A percentile compares a stretch with the other conserved stretches of the same genome.
Evolutionary conservation across 129 eudicot genomes (phyloP).

Genomic region (Calendula officinalis): DNA sequence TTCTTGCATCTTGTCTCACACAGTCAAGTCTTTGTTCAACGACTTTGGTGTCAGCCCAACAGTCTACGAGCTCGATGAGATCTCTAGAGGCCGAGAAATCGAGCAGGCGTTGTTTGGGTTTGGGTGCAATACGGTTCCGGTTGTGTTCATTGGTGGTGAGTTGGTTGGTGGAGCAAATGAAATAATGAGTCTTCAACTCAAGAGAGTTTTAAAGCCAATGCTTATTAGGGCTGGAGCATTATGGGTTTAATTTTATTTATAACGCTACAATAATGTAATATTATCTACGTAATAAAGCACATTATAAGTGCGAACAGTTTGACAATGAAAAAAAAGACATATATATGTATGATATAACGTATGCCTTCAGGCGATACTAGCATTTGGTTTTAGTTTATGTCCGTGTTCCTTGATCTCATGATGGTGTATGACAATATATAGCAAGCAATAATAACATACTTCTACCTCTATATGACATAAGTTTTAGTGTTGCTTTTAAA

Average conservation of each 20-base stretch:
- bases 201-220: slow-evolving; percentile 54
- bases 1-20: slow-evolving; percentile 63
- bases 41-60: slow-evolving; percentile 64
- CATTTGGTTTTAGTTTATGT: too few relatives aligned
- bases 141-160: slow-evolving; percentile 80
- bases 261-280: background rate
- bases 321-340: too few relatives aligned
- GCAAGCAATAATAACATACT: background rate
- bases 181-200: slow-evolving; percentile 70
- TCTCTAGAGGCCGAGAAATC: slow-evolving; percentile 52
- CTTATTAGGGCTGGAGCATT: slow-evolving; percentile 69
- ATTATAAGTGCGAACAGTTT: slow-evolving; percentile 4
- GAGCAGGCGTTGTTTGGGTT: slow-evolving; percentile 55
- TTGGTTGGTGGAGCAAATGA: slow-evolving; percentile 83
- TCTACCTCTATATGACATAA: background rate
- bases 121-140: slow-evolving; percentile 57
- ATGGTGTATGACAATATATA: background rate
- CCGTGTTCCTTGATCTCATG: background rate
- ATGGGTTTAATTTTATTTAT: slow-evolving; percentile 49
- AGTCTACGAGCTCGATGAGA: slow-evolving; percentile 80
- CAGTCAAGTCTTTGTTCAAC: slow-evolving; percentile 51
- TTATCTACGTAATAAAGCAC: slow-evolving; percentile 16
- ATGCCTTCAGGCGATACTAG: too few relatives aligned
- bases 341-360: too few relatives aligned
- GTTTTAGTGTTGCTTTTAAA: background rate